Conservation (phyloP, 768 basidiomycete species). For the Pisolithus sp. region DNA sequence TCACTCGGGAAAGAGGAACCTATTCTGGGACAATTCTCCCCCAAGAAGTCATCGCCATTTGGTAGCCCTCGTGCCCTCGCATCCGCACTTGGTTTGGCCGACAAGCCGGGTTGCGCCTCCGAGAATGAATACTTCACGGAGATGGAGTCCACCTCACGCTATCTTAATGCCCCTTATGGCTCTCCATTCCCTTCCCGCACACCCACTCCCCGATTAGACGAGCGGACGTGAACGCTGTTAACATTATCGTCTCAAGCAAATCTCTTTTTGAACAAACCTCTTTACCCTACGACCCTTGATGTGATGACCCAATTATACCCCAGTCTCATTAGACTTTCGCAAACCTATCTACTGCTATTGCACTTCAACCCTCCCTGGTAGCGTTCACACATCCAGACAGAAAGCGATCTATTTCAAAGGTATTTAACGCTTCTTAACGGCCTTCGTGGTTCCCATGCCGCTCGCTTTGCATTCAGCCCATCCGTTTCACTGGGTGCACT, state of each 20-base stretch:
- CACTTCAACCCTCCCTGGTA: conserved; percentile 20
- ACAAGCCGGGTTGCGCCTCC: conserved; percentile 18
- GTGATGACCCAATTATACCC: conserved; percentile 29
- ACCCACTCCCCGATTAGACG: conserved; percentile 37
- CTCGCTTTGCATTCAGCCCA: conserved; percentile 1
- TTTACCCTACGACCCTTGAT: conserved; percentile 30
- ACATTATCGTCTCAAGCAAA: conserved; percentile 5
- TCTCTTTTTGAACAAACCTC: conserved; percentile 9
- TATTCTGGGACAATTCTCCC: conserved; percentile 53
- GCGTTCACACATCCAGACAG: conserved; percentile 16
- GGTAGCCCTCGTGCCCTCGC: conserved; percentile 46
- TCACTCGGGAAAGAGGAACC: conserved; percentile 46
- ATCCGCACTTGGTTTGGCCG: conserved; percentile 40
- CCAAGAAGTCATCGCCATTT: conserved; percentile 42
- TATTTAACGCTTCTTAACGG: conserved; percentile 29
- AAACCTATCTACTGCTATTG: conserved; percentile 28
- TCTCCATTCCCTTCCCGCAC: conserved; percentile 45
- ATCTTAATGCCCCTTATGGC: conserved; percentile 44
- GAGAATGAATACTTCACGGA: conserved; percentile 32
- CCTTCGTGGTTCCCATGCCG: conserved; percentile 13
- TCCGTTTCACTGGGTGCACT: neutral
- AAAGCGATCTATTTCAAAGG: conserved; percentile 28
- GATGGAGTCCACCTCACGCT: conserved; percentile 38
- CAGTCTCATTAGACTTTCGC: conserved; percentile 28
- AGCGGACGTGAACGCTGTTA: conserved; percentile 21